Evolutionary conservation across 192 early-diverging fungal species (phyloP).

Genomic region (Chytriomyces hyalinus): DNA sequence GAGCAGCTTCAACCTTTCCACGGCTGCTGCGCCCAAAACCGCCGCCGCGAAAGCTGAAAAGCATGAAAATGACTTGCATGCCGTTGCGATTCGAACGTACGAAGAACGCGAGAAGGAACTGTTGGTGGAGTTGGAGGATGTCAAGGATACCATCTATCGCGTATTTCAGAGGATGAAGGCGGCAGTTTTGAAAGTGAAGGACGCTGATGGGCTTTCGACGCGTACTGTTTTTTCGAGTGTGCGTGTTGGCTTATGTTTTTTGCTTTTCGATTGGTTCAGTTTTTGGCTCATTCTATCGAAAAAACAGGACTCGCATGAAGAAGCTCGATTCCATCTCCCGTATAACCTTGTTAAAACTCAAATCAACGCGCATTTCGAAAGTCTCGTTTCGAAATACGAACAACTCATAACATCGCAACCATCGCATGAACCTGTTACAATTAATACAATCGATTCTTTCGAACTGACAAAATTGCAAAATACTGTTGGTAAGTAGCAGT

Average conservation of each 20-base stretch:
- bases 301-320: constrained; percentile 20
- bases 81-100: neutral
- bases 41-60: neutral
- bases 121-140: neutral
- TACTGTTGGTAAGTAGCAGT: too few species aligned
- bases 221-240: too few species aligned
- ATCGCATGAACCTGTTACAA: too few species aligned
- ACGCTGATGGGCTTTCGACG: constrained; percentile 1
- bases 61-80: constrained; percentile 18
- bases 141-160: constrained; percentile 12
- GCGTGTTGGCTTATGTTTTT: neutral
- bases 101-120: constrained; percentile 35
- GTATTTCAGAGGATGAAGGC: too few species aligned
- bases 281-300: too few species aligned
- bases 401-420: too few species aligned
- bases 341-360: constrained; percentile 5
- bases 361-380: too few species aligned
- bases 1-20: neutral
- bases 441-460: too few species aligned
- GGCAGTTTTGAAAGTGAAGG: neutral
- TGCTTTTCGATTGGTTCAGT: neutral
- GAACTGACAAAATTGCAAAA: too few species aligned
- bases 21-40: neutral
- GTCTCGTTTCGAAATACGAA: too few species aligned
- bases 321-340: constrained; percentile 29